Evolutionary conservation across 2,329 filamentous ascomycete species (phyloP), one percentile per base, ranked within the genome.

Genomic region (Monilinia fructigena): DNA sequence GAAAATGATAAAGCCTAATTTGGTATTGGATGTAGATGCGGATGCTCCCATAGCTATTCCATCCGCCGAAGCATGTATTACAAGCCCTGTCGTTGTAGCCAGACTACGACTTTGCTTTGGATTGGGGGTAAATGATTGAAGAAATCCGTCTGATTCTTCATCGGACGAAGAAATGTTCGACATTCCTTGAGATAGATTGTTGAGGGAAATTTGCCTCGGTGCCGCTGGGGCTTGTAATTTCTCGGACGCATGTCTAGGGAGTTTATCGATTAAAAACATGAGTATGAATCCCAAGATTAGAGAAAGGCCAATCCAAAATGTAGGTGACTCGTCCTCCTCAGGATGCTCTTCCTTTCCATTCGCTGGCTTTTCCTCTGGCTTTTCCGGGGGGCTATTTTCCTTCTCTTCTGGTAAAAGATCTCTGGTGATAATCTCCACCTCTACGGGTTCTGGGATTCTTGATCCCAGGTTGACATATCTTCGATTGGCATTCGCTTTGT

Each of bases 41-140:
- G 93, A 97, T 31, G 95, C 95, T 28, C 95, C 95, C 79, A 99
- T 88, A 2, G 95, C 95, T 69, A 99, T 97, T 20, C 95, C 95
- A 75, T 99, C 95, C 2, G 95, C 94, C 2, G 91, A 91, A 0
- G 95, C 92, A 77, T 99, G 95, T 67, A 99, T 98, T 6, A 98
- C 91, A n/a, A 99, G 82, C 0, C 95, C 95, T 0, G 91, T 90
- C 0, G 95, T 99, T 2, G 94, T 93, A n/a, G 91, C 90, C 65
- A 93, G 81, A 66, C 85, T 86, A 66, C 86, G 84, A 12, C 84
- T 84, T 66, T 85, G 83, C 71, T 83, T 85, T 12, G 83, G 85
- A 12, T 81, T 83, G 18, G 83, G 85, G 18, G 83, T 80, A 73
- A 86, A 81, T 42, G 81, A 86, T 58, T 83, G 84, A 35, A 89